Evolutionary conservation across 2,329 filamentous ascomycete species (phyloP).

Genomic region (Thielaviopsis euricoi): DNA sequence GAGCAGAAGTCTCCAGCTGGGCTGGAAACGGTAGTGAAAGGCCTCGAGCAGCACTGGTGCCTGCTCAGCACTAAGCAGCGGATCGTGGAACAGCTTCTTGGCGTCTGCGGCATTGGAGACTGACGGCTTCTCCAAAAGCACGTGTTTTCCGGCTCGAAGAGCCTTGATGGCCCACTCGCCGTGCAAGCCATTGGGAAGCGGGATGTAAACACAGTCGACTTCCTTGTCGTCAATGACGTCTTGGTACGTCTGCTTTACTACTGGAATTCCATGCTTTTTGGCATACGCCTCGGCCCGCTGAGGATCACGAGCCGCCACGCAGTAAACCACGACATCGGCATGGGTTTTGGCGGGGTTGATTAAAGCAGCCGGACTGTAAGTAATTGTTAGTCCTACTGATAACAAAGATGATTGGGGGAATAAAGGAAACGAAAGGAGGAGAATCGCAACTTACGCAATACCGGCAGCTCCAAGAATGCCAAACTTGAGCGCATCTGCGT

Average conservation of each 20-base stretch:
- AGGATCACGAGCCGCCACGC: slow-evolving; percentile 34
- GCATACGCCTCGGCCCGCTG: slow-evolving; percentile 31
- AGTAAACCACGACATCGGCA: slow-evolving; percentile 34
- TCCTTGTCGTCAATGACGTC: slow-evolving; percentile 21
- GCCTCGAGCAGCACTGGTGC: slow-evolving; percentile 35
- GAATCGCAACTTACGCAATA: slow-evolving; percentile 15
- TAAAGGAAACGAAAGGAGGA: neutral
- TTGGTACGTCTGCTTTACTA: slow-evolving; percentile 32
- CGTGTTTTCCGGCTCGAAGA: slow-evolving; percentile 32
- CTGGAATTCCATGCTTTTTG: slow-evolving; percentile 32
- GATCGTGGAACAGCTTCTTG: slow-evolving; percentile 24
- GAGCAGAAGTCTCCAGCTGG: slow-evolving; percentile 21
- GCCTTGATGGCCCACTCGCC: slow-evolving; percentile 30
- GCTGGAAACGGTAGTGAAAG: slow-evolving; percentile 34
- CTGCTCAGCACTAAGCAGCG: slow-evolving; percentile 18
- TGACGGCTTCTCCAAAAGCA: slow-evolving; percentile 16
- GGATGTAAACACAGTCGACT: slow-evolving; percentile 32
- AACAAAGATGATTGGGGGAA: too few species aligned
- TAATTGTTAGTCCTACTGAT: neutral
- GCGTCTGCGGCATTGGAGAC: slow-evolving; percentile 22
- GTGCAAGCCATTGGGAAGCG: slow-evolving; percentile 27
- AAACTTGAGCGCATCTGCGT: slow-evolving; percentile 19
- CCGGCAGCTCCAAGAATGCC: slow-evolving; percentile 26
- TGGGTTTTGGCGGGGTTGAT: slow-evolving; percentile 34
- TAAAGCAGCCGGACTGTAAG: slow-evolving; percentile 22